Base-by-base conservation (phyloP, 495 filamentous ascomycete genomes). In the Xylaria nigripes region DNA sequence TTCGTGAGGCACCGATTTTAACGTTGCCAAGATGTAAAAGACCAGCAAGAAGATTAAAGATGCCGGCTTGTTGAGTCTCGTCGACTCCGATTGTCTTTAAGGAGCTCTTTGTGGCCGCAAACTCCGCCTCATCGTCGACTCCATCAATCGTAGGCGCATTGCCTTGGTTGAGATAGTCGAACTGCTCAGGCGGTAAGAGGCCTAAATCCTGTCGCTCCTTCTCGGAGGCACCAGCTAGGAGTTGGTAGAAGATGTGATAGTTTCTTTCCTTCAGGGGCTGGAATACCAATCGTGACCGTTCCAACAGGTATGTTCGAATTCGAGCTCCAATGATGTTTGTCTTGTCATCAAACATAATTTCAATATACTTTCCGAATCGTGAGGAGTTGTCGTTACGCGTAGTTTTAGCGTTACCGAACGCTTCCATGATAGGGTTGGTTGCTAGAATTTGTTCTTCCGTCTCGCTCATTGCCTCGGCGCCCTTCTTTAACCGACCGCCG, bases 401-500 rank as follows among this genome's bases (percentile, higher is more conserved):
- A 3, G 93, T 99, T 74, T 99, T 99, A 25, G 93, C 93, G 74
- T 99, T 99, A 60, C 93, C 93, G 67, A 99, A 99, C 6, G 93
- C 90, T 79, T 99, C 93, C 94, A 99, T 97, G 62, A 99, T 94
- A 21, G 93, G 93, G 71, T 99, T 99, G 23, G 93, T 99, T 16
- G 93, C 93, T 60, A 99, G 71, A 63, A 99, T 99, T 62, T 92
- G 90, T 72, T 97, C 93, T 68, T 99, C 93, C 5, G 93, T 99
- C 72, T 96, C 90, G 69, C 90, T 96, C 84, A 97, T 99, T 45
- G 85, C 73, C 62, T 96, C 94, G 32, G 81, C 77, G 58, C 87
- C 82, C 62, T 85, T 87, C 69, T 84, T 92, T 21, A 77, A 76
- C 65, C 87, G 84, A 60, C 84, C 85, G 25, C 87, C 84, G 18